Evolutionary conservation across 495 filamentous ascomycete genomes (phyloP), one percentile per base, ranked within the genome.

Genomic region (Xylaria grammica): DNA sequence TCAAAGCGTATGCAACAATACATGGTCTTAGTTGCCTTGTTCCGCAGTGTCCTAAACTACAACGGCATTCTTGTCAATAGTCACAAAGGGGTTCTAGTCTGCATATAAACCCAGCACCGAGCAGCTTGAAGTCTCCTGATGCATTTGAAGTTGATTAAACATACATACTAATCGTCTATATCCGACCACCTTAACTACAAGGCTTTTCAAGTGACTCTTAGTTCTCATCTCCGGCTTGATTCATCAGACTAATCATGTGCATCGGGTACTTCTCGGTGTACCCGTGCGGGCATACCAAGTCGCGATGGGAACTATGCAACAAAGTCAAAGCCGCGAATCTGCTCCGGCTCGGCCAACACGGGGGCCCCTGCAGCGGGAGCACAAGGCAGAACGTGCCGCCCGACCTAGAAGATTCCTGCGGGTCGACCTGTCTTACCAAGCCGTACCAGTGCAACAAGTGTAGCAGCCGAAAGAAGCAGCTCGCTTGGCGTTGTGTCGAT

Each of bases 221-320:
- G 1, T 34, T 8, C 34, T 29, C 29, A 6, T 49, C 38, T 20
- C 26, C 6, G 24, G 54, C 26, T 52, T 24, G 11, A 13, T 10
- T 36, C 38, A n/a, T n/a, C n/a, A n/a, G n/a, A n/a, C n/a, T n/a
- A n/a, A 49, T 22, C 29, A 64, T 64, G 62, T 64, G 62, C 15
- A 32, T 51, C 8, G 5, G 24, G 1, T 45, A 44, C 32, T 0
- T 22, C 4, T 58, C 53, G 0, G 38, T 29, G 17, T 64, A 64
- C 44, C 62, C 62, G 0, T 64, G 62, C 45, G 29, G 20, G 0
- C 62, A 64, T 24, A 26, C 2, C 0, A 49, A 48, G 17, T 20
- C 32, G 1, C 62, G 53, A 0, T 48, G 30, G 30, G 53, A 56
- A 20, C 3, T 51, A 0, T 64, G 62, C 45, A 44, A 27, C 17